Conservation (phyloP, 2,329 filamentous ascomycete species). For the Lithohypha guttulata region DNA sequence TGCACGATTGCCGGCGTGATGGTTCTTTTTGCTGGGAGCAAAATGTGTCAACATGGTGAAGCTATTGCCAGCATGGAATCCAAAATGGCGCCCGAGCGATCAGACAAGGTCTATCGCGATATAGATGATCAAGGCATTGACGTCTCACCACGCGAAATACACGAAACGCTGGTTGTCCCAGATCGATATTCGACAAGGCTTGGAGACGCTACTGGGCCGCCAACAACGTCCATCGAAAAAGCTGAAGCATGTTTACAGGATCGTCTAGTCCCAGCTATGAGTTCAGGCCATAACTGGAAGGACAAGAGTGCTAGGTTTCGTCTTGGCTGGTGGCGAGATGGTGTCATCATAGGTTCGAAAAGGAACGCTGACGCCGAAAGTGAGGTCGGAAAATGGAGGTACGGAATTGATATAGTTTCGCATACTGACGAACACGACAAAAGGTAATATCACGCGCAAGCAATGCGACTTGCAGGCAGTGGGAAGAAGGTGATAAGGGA, state of each 20-base stretch:
- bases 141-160: not conserved
- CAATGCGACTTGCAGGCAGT: too few species aligned
- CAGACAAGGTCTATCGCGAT: not conserved
- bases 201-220: not conserved
- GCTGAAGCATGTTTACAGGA: too few species aligned
- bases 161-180: not conserved
- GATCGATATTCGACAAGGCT: not conserved
- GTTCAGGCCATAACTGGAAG: not conserved
- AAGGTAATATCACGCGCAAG: too few species aligned
- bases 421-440: too few species aligned
- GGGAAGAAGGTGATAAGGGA: too few species aligned
- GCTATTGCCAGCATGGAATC: not conserved
- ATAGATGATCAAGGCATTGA: not conserved
- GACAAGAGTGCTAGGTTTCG: not conserved
- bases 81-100: not conserved
- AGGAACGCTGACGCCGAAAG: not conserved
- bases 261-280: too few species aligned
- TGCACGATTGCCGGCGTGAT: conserved; percentile 15
- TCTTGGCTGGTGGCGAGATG: conserved; percentile 8
- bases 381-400: not conserved
- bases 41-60: conserved; percentile 7
- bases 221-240: not conserved
- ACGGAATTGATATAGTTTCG: conserved; percentile 13
- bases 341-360: conserved; percentile 1
- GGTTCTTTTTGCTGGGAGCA: conserved; percentile 12